Evolutionary conservation across 1,139 yeast species (phyloP).

Genomic region (Taphrina sp.): DNA sequence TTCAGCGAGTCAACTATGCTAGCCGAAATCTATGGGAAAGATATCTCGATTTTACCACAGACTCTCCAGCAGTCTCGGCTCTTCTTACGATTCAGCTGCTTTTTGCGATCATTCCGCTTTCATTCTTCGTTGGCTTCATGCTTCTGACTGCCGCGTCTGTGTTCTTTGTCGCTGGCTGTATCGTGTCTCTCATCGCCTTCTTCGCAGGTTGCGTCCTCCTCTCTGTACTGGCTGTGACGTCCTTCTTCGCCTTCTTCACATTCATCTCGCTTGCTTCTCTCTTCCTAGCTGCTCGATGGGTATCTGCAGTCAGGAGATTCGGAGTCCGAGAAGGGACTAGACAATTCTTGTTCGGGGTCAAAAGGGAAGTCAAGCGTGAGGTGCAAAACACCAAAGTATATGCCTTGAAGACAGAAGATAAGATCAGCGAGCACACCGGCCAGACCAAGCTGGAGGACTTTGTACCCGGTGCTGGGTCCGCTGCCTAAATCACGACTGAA

Average conservation of each 20-base stretch:
- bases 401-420: conserved; percentile 14
- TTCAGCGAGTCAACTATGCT: background rate
- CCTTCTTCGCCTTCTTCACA: background rate
- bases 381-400: background rate
- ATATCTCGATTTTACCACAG: conserved; percentile 2
- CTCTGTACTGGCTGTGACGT: background rate
- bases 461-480: conserved; percentile 11
- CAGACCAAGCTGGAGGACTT: conserved; percentile 9
- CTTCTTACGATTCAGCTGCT: conserved; percentile 19
- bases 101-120: conserved; percentile 1
- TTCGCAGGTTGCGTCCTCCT: conserved; percentile 9
- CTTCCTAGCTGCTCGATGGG: background rate
- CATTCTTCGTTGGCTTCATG: conserved; percentile 7
- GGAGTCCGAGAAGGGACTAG: conserved; percentile 4
- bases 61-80: conserved; percentile 8
- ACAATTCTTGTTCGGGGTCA: conserved; percentile 10
- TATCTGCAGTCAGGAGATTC: background rate
- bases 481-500: too few species aligned
- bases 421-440: background rate
- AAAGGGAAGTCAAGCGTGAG: conserved; percentile 5
- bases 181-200: conserved; percentile 5
- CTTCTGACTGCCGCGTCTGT: background rate
- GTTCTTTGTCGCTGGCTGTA: conserved; percentile 1
- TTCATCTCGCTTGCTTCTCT: background rate
- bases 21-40: conserved; percentile 5